phyloP scores from a whole-genome alignment of 2,329 filamentous ascomycete species.

The Colletotrichum sp. region DNA sequence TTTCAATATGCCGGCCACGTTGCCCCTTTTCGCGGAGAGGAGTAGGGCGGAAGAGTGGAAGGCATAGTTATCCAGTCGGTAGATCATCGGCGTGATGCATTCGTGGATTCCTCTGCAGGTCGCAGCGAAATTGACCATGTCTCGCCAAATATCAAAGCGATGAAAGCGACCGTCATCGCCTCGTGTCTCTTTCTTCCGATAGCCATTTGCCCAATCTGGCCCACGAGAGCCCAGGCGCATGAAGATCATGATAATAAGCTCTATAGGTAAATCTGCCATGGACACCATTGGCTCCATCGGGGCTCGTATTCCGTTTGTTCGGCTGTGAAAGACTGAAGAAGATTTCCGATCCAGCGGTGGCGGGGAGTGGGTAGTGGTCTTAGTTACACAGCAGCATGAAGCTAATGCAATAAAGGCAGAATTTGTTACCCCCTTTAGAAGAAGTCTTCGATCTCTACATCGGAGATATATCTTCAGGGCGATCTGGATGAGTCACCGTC shows the following conservation, averaged over 20 bases:
- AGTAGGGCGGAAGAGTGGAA: neutral
- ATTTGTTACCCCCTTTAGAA: too few relatives aligned
- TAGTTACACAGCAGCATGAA: too few relatives aligned
- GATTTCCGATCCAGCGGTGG: too few relatives aligned
- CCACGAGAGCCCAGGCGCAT: neutral
- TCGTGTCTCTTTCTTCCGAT: neutral
- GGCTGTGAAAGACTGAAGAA: too few relatives aligned
- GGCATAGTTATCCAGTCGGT: neutral
- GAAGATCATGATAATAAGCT: neutral
- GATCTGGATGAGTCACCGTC: neutral
- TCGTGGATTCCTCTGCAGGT: neutral
- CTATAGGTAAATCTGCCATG: neutral
- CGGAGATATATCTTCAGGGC: neutral
- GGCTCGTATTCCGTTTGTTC: neutral
- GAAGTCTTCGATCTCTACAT: neutral
- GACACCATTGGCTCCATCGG: neutral
- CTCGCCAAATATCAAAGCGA: neutral
- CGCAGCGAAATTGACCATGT: neutral
- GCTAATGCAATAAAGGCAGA: neutral
- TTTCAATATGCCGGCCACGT: neutral
- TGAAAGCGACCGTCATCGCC: neutral
- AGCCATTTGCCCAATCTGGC: neutral
- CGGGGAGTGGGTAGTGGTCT: too few relatives aligned
- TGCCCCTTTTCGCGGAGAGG: neutral
- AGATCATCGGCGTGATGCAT: neutral